phyloP scores from a whole-genome alignment of 257 asterid species.

The Linaria vulgaris region DNA sequence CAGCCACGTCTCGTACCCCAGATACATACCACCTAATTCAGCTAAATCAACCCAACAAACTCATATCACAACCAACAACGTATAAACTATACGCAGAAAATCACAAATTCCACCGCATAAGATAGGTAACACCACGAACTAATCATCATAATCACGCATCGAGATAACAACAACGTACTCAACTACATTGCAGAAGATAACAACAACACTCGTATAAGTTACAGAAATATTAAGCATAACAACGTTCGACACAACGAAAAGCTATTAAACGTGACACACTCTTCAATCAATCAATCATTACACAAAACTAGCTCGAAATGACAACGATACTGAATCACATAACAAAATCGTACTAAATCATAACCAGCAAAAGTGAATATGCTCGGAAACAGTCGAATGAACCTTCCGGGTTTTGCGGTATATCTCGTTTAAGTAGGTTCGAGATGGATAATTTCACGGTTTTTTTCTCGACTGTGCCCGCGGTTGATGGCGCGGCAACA shows the following conservation, averaged over 20 bases:
- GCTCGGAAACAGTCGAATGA: no score
- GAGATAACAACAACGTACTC: not conserved
- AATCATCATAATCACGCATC: not conserved
- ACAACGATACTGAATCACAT: not conserved
- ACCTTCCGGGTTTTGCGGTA: conserved; percentile 36
- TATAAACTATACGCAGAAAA: not conserved
- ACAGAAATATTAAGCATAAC: not conserved
- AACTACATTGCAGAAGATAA: not conserved
- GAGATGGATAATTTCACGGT: conserved; percentile 49
- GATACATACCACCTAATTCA: conserved; percentile 48
- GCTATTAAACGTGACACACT: not conserved
- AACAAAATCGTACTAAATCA: not conserved
- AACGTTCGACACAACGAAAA: not conserved
- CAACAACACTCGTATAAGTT: no score
- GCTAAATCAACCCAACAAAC: conserved; percentile 31
- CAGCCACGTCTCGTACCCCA: conserved; percentile 85
- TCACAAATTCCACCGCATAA: not conserved
- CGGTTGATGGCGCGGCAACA: conserved; percentile 28
- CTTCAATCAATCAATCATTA: not conserved
- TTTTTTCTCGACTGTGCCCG: conserved; percentile 31
- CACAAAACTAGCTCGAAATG: not conserved
- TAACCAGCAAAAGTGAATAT: no score
- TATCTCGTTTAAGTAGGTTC: conserved; percentile 70
- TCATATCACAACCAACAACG: not conserved
- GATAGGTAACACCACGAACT: not conserved